These are phyloP conservation scores for Botryobasidium botryosum DNA, from an alignment of 768 basidiomycete species.

Conservation along the genomic window DNA sequence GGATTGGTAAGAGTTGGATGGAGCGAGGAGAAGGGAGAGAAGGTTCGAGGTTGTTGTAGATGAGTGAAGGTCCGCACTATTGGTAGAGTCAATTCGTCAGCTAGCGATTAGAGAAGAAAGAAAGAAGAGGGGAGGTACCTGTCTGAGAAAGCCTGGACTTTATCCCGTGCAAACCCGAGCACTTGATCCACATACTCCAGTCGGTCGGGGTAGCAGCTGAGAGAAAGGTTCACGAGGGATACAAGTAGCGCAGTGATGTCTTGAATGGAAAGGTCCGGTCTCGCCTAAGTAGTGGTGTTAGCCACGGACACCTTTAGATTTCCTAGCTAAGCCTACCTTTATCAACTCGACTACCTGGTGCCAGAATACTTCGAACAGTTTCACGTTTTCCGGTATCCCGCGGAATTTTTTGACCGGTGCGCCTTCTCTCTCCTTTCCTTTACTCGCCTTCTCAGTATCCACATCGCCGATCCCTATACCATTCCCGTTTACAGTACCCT, in stretches of 20 bases:
- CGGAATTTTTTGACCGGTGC: constrained; percentile 62
- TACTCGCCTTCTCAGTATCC: constrained; percentile 14
- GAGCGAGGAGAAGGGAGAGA: constrained; percentile 79
- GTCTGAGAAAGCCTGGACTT: constrained; percentile 68
- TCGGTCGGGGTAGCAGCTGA: constrained; percentile 94
- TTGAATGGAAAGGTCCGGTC: constrained; percentile 92
- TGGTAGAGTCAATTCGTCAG: background rate
- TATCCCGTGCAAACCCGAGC: constrained; percentile 70
- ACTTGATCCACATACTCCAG: constrained; percentile 97
- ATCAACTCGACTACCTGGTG: constrained; percentile 94
- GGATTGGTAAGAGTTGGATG: constrained; percentile 92
- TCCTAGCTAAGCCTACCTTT: constrained; percentile 37
- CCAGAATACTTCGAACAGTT: constrained; percentile 97
- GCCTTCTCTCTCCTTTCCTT: constrained; percentile 33
- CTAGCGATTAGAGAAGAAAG: background rate
- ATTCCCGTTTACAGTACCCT: constrained; percentile 4
- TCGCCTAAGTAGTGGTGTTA: constrained; percentile 38
- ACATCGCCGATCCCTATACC: constrained; percentile 27
- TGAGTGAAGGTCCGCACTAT: constrained; percentile 73
- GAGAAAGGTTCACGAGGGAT: constrained; percentile 82
- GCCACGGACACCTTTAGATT: background rate
- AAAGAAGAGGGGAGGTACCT: constrained; percentile 30
- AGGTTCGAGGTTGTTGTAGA: constrained; percentile 79
- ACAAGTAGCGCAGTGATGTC: constrained; percentile 94
- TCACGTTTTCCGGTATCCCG: constrained; percentile 89